phyloP scores from a whole-genome alignment of 2,329 filamentous ascomycete species.

The Sarocladium oryzae region DNA sequence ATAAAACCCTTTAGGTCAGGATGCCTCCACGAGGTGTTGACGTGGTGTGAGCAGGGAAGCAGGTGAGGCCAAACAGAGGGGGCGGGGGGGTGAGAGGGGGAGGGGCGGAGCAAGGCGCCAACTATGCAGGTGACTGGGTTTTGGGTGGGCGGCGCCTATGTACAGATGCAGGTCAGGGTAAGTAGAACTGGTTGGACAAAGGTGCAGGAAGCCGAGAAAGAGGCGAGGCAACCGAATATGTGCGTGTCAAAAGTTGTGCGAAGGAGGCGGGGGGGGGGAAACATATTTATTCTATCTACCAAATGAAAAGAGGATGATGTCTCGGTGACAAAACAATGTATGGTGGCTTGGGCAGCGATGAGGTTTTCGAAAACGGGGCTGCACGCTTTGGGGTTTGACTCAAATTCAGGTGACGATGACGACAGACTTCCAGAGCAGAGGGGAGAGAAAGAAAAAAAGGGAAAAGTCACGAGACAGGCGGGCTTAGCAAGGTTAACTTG shows the following conservation, averaged over 20 bases:
- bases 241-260: no score
- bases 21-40: no score
- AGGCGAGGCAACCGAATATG: background rate
- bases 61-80: background rate
- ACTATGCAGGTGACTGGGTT: constrained; percentile 6
- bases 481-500: no score
- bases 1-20: no score
- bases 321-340: no score
- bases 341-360: constrained; percentile 2
- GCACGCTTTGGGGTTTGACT: no score
- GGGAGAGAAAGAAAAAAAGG: background rate
- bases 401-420: constrained; percentile 8
- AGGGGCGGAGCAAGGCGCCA: constrained; percentile 5
- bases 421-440: background rate
- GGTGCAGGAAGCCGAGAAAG: background rate
- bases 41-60: constrained; percentile 3
- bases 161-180: no score
- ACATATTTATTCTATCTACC: background rate
- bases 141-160: background rate
- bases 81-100: constrained; percentile 8
- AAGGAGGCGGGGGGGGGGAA: background rate
- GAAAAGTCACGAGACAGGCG: no score
- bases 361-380: background rate
- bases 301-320: background rate
- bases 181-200: background rate